Conservation (phyloP, 2,329 filamentous ascomycete species). For the Claviceps sp. region DNA sequence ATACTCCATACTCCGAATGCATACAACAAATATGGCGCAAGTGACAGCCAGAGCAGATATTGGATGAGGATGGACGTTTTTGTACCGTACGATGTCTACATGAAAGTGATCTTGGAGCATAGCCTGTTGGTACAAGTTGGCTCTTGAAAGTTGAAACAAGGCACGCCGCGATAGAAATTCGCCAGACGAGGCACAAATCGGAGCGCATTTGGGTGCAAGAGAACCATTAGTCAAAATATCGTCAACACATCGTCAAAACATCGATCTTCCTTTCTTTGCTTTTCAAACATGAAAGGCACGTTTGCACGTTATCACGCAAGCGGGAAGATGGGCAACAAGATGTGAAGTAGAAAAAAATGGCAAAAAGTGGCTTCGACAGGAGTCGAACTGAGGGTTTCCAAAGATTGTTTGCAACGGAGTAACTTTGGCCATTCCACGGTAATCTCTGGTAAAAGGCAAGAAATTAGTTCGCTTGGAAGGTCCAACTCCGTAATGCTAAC, state of each 20-base stretch:
- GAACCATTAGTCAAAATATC: too few species aligned
- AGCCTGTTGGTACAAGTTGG: too few species aligned
- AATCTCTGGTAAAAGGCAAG: slow-evolving; percentile 11
- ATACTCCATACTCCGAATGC: too few species aligned
- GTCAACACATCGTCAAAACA: too few species aligned
- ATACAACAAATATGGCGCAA: neutral
- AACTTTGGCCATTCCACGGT: slow-evolving; percentile 9
- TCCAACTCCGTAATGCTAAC: slow-evolving; percentile 2
- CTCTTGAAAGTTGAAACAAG: too few species aligned
- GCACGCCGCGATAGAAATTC: too few species aligned
- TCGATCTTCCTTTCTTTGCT: too few species aligned
- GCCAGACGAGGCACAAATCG: too few species aligned
- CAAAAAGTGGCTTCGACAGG: neutral
- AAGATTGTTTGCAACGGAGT: slow-evolving; percentile 7
- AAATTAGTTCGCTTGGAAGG: slow-evolving; percentile 9
- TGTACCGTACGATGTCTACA: too few species aligned
- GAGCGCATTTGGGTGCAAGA: too few species aligned
- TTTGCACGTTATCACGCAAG: neutral
- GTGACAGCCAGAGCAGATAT: neutral
- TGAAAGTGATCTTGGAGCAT: too few species aligned
- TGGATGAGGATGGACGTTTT: neutral
- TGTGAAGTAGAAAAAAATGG: neutral
- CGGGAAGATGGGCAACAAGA: neutral
- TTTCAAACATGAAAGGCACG: neutral
- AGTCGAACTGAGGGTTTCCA: slow-evolving; percentile 6